These are phyloP conservation scores for Medicago ruthenica DNA, from an alignment of 306 rosid genomes.

Conservation along the genomic window DNA sequence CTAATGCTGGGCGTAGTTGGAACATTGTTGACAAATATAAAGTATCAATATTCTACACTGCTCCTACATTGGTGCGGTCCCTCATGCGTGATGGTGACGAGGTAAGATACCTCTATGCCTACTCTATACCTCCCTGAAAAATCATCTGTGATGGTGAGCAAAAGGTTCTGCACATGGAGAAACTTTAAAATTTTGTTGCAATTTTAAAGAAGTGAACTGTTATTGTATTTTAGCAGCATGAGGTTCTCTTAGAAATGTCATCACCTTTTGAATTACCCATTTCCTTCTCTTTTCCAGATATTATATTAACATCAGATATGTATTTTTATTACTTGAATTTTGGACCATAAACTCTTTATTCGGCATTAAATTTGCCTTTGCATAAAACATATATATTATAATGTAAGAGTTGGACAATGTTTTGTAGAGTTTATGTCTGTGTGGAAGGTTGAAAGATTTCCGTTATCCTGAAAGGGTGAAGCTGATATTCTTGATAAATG, in stretches of 20 bases:
- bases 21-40: constrained; percentile 96
- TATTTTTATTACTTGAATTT: neutral
- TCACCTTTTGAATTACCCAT: constrained; percentile 14
- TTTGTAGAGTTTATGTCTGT: no score
- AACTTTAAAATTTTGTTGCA: neutral
- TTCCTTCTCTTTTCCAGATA: neutral
- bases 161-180: constrained; percentile 10
- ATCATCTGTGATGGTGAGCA: constrained; percentile 28
- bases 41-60: constrained; percentile 92
- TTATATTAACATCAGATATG: constrained; percentile 8
- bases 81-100: constrained; percentile 93
- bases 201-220: neutral
- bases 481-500: no score
- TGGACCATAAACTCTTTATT: neutral
- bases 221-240: constrained; percentile 9
- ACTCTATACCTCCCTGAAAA: constrained; percentile 15
- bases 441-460: no score
- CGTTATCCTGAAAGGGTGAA: no score
- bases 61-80: constrained; percentile 97
- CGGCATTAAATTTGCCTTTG: neutral
- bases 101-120: constrained; percentile 54
- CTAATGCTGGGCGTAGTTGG: constrained; percentile 95
- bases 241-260: neutral
- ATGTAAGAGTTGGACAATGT: no score
- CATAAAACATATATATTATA: neutral